Conservation (phyloP, 73 alveolate genomes). For the Paramecium bursaria region DNA sequence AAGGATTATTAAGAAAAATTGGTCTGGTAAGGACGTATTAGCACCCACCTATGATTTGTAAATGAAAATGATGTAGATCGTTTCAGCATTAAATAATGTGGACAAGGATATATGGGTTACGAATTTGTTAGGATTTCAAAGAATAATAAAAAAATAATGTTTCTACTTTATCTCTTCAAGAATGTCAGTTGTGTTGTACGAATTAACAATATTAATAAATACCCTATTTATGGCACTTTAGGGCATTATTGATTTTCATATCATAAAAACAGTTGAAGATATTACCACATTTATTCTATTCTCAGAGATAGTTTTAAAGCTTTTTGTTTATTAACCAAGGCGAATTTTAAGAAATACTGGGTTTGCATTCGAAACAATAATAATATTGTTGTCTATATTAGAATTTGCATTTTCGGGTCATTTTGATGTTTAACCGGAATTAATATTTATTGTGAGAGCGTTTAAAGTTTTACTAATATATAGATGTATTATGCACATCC, state of each 20-base stretch:
- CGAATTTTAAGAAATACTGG: slow-evolving; percentile 9
- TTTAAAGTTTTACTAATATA: neutral
- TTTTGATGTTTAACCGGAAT: slow-evolving; percentile 6
- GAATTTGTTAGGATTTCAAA: neutral
- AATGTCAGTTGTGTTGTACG: slow-evolving; percentile 1
- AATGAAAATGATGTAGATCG: neutral
- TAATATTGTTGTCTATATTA: slow-evolving; percentile 5
- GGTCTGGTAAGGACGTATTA: slow-evolving; percentile 47
- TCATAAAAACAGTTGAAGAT: slow-evolving; percentile 15
- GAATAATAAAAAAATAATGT: neutral
- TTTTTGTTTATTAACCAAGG: slow-evolving; percentile 27
- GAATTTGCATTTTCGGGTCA: slow-evolving; percentile 3
- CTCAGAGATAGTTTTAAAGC: slow-evolving; percentile 14
- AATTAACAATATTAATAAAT: slow-evolving; percentile 33
- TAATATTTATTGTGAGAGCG: slow-evolving; percentile 15
- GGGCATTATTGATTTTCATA: neutral
- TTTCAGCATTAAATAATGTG: neutral
- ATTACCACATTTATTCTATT: slow-evolving; percentile 1
- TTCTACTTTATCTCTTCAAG: neutral
- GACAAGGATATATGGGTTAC: slow-evolving; percentile 12
- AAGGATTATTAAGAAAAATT: neutral
- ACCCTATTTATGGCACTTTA: slow-evolving; percentile 13
- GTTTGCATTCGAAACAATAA: neutral
- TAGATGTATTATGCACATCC: neutral
- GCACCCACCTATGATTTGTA: neutral